These are phyloP conservation scores for Aureobasidium sp. DNA, from an alignment of 2,329 filamentous ascomycete species.

Conservation along the genomic window DNA sequence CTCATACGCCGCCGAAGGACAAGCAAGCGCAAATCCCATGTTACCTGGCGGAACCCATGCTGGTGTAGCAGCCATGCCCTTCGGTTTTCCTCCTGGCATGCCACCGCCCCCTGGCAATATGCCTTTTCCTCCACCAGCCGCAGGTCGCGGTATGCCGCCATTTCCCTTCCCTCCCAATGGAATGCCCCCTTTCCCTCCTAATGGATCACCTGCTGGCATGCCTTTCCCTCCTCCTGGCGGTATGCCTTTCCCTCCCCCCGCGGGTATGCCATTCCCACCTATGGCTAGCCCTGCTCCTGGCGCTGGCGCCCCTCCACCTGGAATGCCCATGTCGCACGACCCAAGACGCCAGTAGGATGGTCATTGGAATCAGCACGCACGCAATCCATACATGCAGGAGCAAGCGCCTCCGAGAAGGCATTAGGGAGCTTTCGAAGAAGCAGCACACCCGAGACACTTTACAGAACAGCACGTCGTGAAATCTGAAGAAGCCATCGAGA, in stretches of 20 bases:
- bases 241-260: constrained; percentile 20
- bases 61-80: constrained; percentile 38
- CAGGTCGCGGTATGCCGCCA: constrained; percentile 23
- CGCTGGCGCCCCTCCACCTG: constrained; percentile 9
- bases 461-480: neutral
- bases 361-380: neutral
- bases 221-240: constrained; percentile 21
- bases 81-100: constrained; percentile 44
- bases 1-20: constrained; percentile 90
- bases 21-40: constrained; percentile 78
- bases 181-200: constrained; percentile 27
- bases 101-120: constrained; percentile 27
- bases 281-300: constrained; percentile 17
- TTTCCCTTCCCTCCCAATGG: constrained; percentile 29
- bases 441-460: neutral
- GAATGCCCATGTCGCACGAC: constrained; percentile 9
- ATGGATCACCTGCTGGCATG: constrained; percentile 19
- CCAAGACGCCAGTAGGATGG: constrained; percentile 11
- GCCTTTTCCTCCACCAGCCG: constrained; percentile 22
- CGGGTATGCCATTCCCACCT: constrained; percentile 23
- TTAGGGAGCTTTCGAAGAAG: neutral
- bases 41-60: constrained; percentile 38
- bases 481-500: neutral
- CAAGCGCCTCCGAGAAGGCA: neutral
- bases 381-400: neutral